A percentile compares a stretch with the other conserved stretches of the same genome.
Evolutionary conservation across 768 basidiomycete species (phyloP).

Genomic region (Boletus subparvulus): DNA sequence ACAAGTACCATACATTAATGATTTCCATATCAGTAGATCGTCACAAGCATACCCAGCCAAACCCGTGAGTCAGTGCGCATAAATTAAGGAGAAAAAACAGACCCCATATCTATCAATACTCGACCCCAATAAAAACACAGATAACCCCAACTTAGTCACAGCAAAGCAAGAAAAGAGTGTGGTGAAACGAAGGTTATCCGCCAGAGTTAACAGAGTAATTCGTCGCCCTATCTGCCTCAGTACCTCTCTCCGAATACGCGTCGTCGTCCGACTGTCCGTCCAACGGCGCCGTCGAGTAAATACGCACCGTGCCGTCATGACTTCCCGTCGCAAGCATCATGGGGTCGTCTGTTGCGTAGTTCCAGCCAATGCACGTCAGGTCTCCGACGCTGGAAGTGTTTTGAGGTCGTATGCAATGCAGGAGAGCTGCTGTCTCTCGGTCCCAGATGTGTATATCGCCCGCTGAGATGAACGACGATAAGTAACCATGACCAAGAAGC

Average conservation of each 20-base stretch:
- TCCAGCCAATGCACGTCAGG: conserved; percentile 81
- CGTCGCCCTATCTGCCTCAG: conserved; percentile 26
- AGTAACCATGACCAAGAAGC: no score
- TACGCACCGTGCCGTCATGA: conserved; percentile 71
- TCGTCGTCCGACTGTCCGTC: conserved; percentile 25
- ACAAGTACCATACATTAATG: conserved; percentile 30
- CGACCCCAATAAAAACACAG: conserved; percentile 15
- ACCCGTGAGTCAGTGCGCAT: conserved; percentile 17
- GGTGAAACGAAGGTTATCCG: conserved; percentile 2
- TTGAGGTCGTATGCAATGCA: no score
- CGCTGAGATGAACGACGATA: no score
- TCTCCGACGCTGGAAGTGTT: conserved; percentile 61
- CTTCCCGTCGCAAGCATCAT: conserved; percentile 69
- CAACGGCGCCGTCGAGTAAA: conserved; percentile 57
- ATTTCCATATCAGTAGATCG: conserved; percentile 24
- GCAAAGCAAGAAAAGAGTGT: not conserved
- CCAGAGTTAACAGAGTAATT: no score
- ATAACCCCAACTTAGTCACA: conserved; percentile 4
- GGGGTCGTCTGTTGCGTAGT: conserved; percentile 52
- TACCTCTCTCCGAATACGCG: conserved; percentile 24
- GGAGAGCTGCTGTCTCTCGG: no score
- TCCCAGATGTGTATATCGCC: no score
- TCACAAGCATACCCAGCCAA: conserved; percentile 10
- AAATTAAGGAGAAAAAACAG: conserved; percentile 17
- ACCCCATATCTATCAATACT: conserved; percentile 1